Percentiles rank a stretch among this genome's conserved stretches.
Evolutionary conservation across 2,329 filamentous ascomycete genomes (phyloP).

Genomic region (Juglanconis juglandina): DNA sequence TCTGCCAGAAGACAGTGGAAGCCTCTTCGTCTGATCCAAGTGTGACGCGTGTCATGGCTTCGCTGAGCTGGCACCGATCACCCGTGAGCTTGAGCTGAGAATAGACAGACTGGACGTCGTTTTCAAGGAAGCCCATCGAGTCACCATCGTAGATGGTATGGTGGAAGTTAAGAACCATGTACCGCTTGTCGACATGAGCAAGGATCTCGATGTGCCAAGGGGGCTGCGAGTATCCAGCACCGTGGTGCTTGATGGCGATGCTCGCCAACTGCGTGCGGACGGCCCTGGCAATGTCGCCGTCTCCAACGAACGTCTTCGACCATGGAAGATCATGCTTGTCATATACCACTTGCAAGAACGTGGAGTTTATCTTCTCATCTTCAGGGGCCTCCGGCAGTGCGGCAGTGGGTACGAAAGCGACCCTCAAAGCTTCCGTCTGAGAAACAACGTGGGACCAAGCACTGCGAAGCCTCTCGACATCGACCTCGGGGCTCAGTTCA

Average conservation of each 20-base stretch:
- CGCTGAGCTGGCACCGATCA: slow-evolving; percentile 19
- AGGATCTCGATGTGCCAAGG: slow-evolving; percentile 35
- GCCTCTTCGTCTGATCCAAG: background rate
- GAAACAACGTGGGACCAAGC: slow-evolving; percentile 31
- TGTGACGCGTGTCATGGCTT: background rate
- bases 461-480: slow-evolving; percentile 26
- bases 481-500: slow-evolving; percentile 25
- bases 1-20: background rate
- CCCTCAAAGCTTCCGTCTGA: slow-evolving; percentile 33
- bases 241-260: too few relatives aligned
- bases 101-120: slow-evolving; percentile 34
- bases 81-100: slow-evolving; percentile 13
- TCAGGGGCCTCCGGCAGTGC: slow-evolving; percentile 14
- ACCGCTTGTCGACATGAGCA: slow-evolving; percentile 20
- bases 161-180: slow-evolving; percentile 43
- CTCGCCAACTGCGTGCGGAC: slow-evolving; percentile 7
- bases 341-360: slow-evolving; percentile 20
- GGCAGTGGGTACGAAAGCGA: slow-evolving; percentile 31
- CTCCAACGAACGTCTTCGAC: too few relatives aligned
- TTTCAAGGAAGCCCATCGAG: slow-evolving; percentile 28
- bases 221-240: slow-evolving; percentile 16
- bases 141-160: slow-evolving; percentile 64
- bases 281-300: background rate
- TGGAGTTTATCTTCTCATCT: slow-evolving; percentile 9
- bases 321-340: too few relatives aligned